Percentiles rank a stretch among this genome's conserved stretches.
Conservation (phyloP, 257 asterid species). For the Lantana camara region DNA sequence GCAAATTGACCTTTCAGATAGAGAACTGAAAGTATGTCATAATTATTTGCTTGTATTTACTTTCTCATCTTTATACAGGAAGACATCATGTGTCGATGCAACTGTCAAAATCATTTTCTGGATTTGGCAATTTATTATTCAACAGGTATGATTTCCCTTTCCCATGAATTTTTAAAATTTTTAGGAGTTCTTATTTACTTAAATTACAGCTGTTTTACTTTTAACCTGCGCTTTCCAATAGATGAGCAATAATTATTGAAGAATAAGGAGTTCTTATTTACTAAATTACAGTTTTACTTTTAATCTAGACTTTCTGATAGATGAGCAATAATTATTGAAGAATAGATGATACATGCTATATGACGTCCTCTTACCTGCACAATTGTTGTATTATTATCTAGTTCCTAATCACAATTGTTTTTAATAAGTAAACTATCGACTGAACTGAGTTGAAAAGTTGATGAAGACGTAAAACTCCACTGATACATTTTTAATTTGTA, state of each 20-base stretch:
- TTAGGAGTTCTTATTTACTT: slow-evolving; percentile 6
- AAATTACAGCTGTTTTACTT: slow-evolving; percentile 13
- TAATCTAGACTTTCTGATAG: neutral
- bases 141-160: slow-evolving; percentile 53
- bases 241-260: neutral
- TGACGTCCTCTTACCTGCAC: neutral
- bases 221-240: neutral
- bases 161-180: slow-evolving; percentile 4
- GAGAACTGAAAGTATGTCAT: neutral
- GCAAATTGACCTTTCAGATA: slow-evolving; percentile 1
- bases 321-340: neutral
- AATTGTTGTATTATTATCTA: slow-evolving; percentile 2
- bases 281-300: slow-evolving; percentile 12
- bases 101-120: slow-evolving; percentile 66
- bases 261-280: neutral
- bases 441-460: neutral
- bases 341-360: neutral
- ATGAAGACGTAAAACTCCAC: neutral
- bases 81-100: slow-evolving; percentile 58
- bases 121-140: slow-evolving; percentile 65
- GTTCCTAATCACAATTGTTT: neutral
- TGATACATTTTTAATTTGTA: neutral
- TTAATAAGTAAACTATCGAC: neutral
- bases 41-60: neutral
- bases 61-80: slow-evolving; percentile 46